Percentiles rank a stretch among this genome's conserved stretches.
phyloP scores from a whole-genome alignment of 2,329 filamentous ascomycete genomes.

The Diplodia intermedia region DNA sequence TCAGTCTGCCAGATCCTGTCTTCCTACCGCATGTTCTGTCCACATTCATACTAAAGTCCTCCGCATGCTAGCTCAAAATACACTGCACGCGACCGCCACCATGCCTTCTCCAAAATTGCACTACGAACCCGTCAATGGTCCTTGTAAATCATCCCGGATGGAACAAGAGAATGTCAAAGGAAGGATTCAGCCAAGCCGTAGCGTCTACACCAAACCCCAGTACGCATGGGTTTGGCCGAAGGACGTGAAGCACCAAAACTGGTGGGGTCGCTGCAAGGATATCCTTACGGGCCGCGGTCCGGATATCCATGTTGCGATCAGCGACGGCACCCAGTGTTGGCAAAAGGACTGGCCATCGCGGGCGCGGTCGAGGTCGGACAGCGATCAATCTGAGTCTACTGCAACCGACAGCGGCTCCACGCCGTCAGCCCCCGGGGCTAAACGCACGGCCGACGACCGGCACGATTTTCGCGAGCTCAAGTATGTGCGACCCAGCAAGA shows the following conservation, averaged over 20 bases:
- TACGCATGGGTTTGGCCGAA: slow-evolving; percentile 55
- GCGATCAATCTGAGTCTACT: slow-evolving; percentile 40
- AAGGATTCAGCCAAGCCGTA: slow-evolving; percentile 41
- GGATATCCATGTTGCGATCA: slow-evolving; percentile 54
- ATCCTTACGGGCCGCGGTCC: slow-evolving; percentile 51
- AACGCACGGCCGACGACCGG: slow-evolving; percentile 31
- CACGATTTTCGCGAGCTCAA: slow-evolving; percentile 49
- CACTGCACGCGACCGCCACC: neutral
- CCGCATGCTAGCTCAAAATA: neutral
- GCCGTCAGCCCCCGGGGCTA: slow-evolving; percentile 32
- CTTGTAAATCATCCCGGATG: neutral
- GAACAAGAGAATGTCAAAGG: slow-evolving; percentile 35
- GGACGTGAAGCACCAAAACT: slow-evolving; percentile 48
- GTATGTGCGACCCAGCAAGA: slow-evolving; percentile 39
- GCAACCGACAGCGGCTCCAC: neutral
- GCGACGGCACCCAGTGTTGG: slow-evolving; percentile 48
- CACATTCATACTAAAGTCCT: too few species aligned
- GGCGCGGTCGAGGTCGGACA: slow-evolving; percentile 40
- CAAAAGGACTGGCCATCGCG: slow-evolving; percentile 48
- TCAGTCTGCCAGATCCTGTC: neutral
- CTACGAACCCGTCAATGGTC: slow-evolving; percentile 9
- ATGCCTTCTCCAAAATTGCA: slow-evolving; percentile 6
- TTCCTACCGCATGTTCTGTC: too few species aligned
- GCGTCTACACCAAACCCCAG: slow-evolving; percentile 42
- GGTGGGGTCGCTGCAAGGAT: slow-evolving; percentile 53